phyloP scores from a whole-genome alignment of 2,329 filamentous ascomycete species.

The Madurella fahalii region DNA sequence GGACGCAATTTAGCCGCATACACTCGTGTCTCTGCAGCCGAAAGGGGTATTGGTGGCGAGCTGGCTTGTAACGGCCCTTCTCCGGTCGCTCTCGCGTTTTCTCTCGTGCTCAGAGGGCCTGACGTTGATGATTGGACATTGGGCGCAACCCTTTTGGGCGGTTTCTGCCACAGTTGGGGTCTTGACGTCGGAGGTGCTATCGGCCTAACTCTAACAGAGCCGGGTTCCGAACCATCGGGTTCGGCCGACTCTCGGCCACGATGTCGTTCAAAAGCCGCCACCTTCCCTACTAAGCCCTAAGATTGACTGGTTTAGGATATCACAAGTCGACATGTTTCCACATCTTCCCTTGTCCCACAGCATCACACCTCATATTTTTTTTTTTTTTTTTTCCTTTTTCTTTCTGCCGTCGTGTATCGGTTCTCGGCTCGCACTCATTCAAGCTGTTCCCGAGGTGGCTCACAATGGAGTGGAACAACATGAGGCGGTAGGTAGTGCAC shows the following conservation, averaged over 20 bases:
- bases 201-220: background rate
- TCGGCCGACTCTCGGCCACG: constrained; percentile 11
- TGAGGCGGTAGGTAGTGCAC: no score
- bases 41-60: constrained; percentile 5
- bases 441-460: no score
- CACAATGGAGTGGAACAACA: no score
- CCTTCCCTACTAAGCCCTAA: background rate
- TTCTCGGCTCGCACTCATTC: no score
- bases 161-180: background rate
- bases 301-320: background rate
- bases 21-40: background rate
- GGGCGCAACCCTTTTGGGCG: background rate
- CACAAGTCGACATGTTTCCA: background rate
- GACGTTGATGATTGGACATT: constrained; percentile 7
- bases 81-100: constrained; percentile 23
- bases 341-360: background rate
- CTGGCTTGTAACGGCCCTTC: constrained; percentile 22
- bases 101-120: background rate
- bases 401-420: no score
- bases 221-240: constrained; percentile 3
- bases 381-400: no score
- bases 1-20: background rate
- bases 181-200: background rate
- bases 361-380: background rate
- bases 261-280: constrained; percentile 12